phyloP scores from a whole-genome alignment of 495 filamentous ascomycete species.

The Letharia lupina region DNA sequence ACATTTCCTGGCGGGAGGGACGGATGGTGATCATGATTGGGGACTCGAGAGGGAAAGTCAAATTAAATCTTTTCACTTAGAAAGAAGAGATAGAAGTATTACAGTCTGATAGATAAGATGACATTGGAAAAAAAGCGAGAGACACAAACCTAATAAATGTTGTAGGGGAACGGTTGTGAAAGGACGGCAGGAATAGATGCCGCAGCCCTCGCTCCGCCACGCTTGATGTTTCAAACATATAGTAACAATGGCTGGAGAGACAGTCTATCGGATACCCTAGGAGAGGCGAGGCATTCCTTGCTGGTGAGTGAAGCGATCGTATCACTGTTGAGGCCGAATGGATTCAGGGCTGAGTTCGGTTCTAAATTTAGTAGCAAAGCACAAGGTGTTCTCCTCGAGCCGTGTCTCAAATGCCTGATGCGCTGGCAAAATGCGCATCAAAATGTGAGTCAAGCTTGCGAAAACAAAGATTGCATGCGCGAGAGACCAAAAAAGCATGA shows the following conservation, averaged over 20 bases:
- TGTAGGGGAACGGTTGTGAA: neutral
- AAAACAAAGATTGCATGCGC: neutral
- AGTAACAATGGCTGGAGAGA: neutral
- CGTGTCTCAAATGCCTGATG: neutral
- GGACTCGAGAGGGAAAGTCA: neutral
- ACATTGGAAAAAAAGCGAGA: neutral
- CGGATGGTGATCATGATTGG: conserved; percentile 3
- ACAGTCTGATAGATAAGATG: neutral
- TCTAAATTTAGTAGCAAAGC: neutral
- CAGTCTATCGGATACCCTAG: neutral
- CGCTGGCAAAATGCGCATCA: neutral
- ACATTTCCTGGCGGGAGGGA: neutral
- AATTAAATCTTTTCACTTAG: neutral
- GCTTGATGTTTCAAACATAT: neutral
- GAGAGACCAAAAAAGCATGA: neutral
- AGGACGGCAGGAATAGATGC: neutral
- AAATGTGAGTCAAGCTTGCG: neutral
- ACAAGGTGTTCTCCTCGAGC: neutral
- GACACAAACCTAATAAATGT: neutral
- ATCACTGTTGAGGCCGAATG: neutral
- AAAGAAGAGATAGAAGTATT: neutral
- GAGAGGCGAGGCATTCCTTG: neutral
- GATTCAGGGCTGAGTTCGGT: neutral
- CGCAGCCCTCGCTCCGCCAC: neutral
- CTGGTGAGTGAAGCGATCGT: neutral